Conservation (phyloP, 164 flowering plant species). For the Nelumbo lutea region DNA sequence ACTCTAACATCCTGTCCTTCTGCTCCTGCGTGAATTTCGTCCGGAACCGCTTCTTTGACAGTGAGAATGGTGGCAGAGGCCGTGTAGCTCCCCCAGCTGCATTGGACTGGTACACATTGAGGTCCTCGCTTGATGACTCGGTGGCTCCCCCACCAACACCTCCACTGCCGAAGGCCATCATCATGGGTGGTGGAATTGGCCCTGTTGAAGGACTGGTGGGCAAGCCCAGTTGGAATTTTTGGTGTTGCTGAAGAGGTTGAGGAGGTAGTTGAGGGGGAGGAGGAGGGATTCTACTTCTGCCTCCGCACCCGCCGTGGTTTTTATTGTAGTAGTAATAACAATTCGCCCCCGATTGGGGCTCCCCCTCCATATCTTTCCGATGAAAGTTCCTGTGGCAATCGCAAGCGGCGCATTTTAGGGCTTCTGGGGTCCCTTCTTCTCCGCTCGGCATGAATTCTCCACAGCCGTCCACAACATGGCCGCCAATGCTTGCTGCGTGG, state of each 20-base stretch:
- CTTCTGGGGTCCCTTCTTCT: constrained; percentile 37
- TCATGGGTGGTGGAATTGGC: constrained; percentile 29
- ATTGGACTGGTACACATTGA: constrained; percentile 27
- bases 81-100: background rate
- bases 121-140: constrained; percentile 63
- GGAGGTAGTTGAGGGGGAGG: constrained; percentile 3
- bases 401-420: constrained; percentile 57
- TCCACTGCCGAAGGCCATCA: constrained; percentile 42
- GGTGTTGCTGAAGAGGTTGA: constrained; percentile 16
- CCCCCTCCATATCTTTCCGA: constrained; percentile 35
- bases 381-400: constrained; percentile 62
- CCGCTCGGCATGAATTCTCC: constrained; percentile 63
- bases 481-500: constrained; percentile 50
- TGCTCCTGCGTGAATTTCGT: constrained; percentile 49
- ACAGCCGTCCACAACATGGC: constrained; percentile 50
- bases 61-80: background rate
- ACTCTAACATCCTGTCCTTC: constrained; percentile 51
- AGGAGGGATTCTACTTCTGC: constrained; percentile 10
- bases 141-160: constrained; percentile 20
- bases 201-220: constrained; percentile 5
- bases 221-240: constrained; percentile 14
- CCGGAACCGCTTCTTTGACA: constrained; percentile 47
- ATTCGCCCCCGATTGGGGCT: constrained; percentile 15
- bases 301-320: constrained; percentile 11
- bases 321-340: constrained; percentile 10